Evolutionary conservation across 1,139 yeast species (phyloP), one percentile per base, ranked within the genome.

Genomic region (Taphrina confusa): DNA sequence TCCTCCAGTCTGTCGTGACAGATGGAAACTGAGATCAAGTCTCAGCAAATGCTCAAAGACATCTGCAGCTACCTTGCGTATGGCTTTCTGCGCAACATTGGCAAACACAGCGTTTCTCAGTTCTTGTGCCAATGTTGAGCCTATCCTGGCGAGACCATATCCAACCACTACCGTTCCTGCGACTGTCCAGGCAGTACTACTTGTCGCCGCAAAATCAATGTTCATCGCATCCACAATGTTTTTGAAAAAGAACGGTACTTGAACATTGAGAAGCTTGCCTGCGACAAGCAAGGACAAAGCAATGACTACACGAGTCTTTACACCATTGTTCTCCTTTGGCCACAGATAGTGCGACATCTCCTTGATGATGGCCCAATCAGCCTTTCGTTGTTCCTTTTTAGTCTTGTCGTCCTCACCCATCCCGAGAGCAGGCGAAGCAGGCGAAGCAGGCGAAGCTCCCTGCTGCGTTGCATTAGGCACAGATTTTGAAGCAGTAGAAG

Each of bases 221-320:
- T 92, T 92, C 97, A 92, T 91, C 14, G 83, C 82, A 74, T 92
- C 98, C 50, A 92, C 84, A 57, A 90, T 91, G 47, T 81, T 80
- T 70, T 92, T 94, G 78, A 92, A 92, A 72, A 82, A 89, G 69
- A 92, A 91, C 0, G 99, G 99, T 2, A 92, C 98, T 71, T 92
- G 96, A 4, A 92, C 96, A 71, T 91, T 94, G 49, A 92, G 76
- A 5, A 63, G 55, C 71, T 92, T 92, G 28, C 97, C 87, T 0
- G 83, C 83, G 4, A 94, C 80, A 64, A 92, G 78, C 59, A 92
- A 73, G 0, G 83, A 69, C 27, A 92, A 71, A 0, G 98, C 97
- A 6, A 86, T 66, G 0, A 86, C 73, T 0, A 92, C 98, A 51
- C 99, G 76, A 37, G 81, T 69, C 69, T 83, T 86, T 65, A 88